A percentile compares a stretch with the other conserved stretches of the same genome.
Evolutionary conservation across 805 yeast genomes (phyloP).

Genomic region (Pichia occidentalis): DNA sequence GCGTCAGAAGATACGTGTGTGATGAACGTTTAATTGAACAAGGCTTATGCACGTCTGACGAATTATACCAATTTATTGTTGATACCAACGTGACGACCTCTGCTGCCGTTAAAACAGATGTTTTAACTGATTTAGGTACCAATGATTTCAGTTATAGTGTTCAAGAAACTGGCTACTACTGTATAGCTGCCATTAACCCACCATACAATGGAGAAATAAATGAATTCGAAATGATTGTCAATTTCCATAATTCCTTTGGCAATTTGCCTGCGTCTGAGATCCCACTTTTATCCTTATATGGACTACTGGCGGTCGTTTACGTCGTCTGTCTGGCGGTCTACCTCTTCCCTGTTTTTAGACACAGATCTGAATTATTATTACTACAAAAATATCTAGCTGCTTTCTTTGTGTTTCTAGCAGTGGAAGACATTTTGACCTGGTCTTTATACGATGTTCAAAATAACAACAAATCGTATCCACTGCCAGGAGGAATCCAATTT

Average conservation of each 20-base stretch:
- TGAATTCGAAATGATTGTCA: slow-evolving; percentile 58
- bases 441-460: slow-evolving; percentile 84
- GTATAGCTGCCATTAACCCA: slow-evolving; percentile 67
- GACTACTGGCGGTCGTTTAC: slow-evolving; percentile 75
- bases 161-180: slow-evolving; percentile 80
- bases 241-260: slow-evolving; percentile 90
- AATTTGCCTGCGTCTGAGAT: slow-evolving; percentile 82
- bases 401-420: slow-evolving; percentile 72
- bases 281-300: slow-evolving; percentile 86
- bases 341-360: slow-evolving; percentile 77
- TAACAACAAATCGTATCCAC: slow-evolving; percentile 33
- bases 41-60: slow-evolving; percentile 46
- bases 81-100: slow-evolving; percentile 33
- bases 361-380: slow-evolving; percentile 80
- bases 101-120: slow-evolving; percentile 51
- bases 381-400: slow-evolving; percentile 87
- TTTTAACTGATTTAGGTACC: slow-evolving; percentile 50
- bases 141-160: slow-evolving; percentile 60
- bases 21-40: slow-evolving; percentile 56
- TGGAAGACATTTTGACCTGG: slow-evolving; percentile 85
- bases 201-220: slow-evolving; percentile 22
- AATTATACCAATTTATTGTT: slow-evolving; percentile 60
- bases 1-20: slow-evolving; percentile 59
- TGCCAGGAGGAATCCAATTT: slow-evolving; percentile 46
- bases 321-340: slow-evolving; percentile 77